Base-by-base conservation (phyloP, 164 flowering plant genomes). In the Aristolochia contorta region DNA sequence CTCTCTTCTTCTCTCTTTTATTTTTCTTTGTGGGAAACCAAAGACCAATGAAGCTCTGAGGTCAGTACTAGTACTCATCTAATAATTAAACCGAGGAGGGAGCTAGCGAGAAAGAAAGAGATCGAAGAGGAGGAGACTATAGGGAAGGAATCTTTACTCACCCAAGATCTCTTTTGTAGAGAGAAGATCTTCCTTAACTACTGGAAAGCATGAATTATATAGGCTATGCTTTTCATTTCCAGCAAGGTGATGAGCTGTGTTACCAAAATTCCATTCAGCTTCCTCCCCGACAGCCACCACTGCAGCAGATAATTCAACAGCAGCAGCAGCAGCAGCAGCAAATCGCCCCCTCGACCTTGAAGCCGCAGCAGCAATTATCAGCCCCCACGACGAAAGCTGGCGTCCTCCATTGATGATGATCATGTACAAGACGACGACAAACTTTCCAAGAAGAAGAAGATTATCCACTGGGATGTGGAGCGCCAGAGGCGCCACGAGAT, bases 401-500 rank as follows among this genome's bases (percentile, higher is more conserved):
- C 49, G 3, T 10, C 48, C 9, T 20, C 45, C 14, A 45, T 21
- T 3, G 47, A 7, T n/a, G 33, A 33, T 16, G 58, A 43, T 7
- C 58, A 19, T 14, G 37, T 32, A 0, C 37, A 43, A 24, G 55
- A 60, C 9, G 32, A 18, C 18, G 23, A 52, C 1, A 24, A 24
- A 8, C 55, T 1, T 43, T 27, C 21, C 16, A 58, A 65, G 62
- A 52, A 55, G 64, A 70, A 63, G 70, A 71, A 60, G 66, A 50
- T 64, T 27, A 51, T 64, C 33, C 75, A 68, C 32, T 47, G 72
- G 47, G 75, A 72, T 6, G 61, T 65, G 6, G 75, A 72, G 55
- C 50, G 72, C 25, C 72, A 72, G 41, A 32, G 75, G 15, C 37
- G 75, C 47, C 68, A 57, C 48, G 72, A 68, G 62, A 72, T 72